Evolutionary conservation across 2,329 filamentous ascomycete species (phyloP).

Genomic region (Bipolaris gigantea): DNA sequence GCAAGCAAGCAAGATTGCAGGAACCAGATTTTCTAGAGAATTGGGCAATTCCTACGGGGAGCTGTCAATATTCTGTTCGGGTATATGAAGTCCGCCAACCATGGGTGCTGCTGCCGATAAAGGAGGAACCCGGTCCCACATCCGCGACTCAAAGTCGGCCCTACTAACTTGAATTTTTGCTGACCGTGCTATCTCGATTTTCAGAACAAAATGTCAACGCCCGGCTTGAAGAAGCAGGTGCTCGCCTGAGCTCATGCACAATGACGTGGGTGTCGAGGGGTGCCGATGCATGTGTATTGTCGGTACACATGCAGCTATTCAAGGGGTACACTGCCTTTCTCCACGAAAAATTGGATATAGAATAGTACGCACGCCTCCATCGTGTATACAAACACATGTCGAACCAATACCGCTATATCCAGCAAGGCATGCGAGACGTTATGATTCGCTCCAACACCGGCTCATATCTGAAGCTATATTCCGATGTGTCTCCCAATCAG

Average conservation of each 20-base stretch:
- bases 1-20: not conserved
- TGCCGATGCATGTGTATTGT: not conserved
- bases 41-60: not conserved
- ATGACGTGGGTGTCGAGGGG: conserved; percentile 2
- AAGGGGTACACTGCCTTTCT: not conserved
- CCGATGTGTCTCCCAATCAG: not conserved
- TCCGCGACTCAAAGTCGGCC: conserved; percentile 7
- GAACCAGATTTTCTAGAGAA: conserved; percentile 1
- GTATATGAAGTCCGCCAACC: not conserved
- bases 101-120: not conserved
- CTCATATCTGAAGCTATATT: not conserved
- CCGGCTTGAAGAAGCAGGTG: conserved; percentile 11
- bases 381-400: not conserved
- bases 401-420: not conserved
- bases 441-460: not conserved
- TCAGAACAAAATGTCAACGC: not conserved
- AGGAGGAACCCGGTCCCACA: conserved; percentile 4
- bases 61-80: not conserved
- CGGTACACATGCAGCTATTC: not conserved
- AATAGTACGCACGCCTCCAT: not conserved
- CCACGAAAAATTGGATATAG: not conserved
- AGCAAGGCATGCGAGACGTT: not conserved
- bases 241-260: conserved; percentile 5
- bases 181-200: conserved; percentile 1
- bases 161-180: conserved; percentile 2